Percentiles rank a stretch among this genome's conserved stretches.
phyloP scores from a whole-genome alignment of 345 rosid species.

The Rhizophora apiculata region DNA sequence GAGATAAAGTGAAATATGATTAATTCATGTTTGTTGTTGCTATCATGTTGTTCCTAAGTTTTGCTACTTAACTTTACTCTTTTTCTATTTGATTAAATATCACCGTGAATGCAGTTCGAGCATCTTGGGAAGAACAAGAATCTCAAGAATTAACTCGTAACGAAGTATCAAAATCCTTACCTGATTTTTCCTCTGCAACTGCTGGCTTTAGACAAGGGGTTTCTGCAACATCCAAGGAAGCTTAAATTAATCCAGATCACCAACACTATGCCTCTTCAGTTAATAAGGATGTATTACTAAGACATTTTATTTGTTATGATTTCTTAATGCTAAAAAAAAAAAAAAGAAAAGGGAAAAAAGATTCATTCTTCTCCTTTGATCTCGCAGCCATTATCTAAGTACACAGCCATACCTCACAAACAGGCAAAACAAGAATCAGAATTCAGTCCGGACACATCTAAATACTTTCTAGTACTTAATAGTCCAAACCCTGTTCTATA shows the following conservation, averaged over 20 bases:
- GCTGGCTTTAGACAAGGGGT: constrained; percentile 64
- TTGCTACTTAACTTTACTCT: too few relatives aligned
- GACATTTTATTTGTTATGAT: too few relatives aligned
- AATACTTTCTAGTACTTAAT: not conserved
- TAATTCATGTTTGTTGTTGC: too few relatives aligned
- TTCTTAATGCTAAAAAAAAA: too few relatives aligned
- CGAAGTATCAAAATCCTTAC: constrained; percentile 31
- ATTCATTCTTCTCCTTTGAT: too few relatives aligned
- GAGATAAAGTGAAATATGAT: too few relatives aligned
- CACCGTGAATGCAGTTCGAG: not conserved
- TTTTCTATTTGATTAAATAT: not conserved
- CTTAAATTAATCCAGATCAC: constrained; percentile 15
- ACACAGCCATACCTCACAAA: not conserved
- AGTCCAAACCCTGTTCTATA: not conserved
- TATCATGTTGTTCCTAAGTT: too few relatives aligned
- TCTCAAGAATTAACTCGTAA: not conserved
- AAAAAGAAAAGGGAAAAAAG: too few relatives aligned
- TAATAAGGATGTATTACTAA: not conserved
- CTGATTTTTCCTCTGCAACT: constrained; percentile 34
- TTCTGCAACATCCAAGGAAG: constrained; percentile 48
- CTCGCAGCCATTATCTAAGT: too few relatives aligned
- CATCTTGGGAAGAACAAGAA: not conserved
- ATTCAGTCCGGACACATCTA: not conserved
- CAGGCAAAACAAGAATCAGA: not conserved
- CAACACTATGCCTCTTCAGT: not conserved